These are phyloP conservation scores for Ascocoryne sarcoides DNA, from an alignment of 2,329 filamentous ascomycete species.

Conservation along the genomic window DNA sequence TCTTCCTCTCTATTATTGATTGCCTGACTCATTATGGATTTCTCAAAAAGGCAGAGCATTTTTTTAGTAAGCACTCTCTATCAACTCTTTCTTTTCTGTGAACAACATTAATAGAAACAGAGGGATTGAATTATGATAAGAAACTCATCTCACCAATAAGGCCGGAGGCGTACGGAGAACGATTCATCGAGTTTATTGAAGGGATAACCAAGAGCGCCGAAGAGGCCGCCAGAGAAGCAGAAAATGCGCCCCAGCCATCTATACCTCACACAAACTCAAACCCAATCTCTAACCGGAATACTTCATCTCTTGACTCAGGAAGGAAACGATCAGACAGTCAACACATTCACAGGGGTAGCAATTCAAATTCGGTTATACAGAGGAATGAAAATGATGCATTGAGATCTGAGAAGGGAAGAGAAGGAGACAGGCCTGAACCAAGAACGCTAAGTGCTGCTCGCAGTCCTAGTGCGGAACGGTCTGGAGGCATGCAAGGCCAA, in stretches of 20 bases:
- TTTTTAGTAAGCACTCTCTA: slow-evolving; percentile 53
- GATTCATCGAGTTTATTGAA: slow-evolving; percentile 87
- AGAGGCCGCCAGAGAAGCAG: slow-evolving; percentile 61
- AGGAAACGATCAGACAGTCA: slow-evolving; percentile 18
- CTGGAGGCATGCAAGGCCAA: slow-evolving; percentile 43
- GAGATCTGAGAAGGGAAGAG: slow-evolving; percentile 26
- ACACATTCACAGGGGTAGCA: slow-evolving; percentile 15
- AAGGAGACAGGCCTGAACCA: slow-evolving; percentile 20
- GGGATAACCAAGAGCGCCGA: slow-evolving; percentile 85
- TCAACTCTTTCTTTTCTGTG: slow-evolving; percentile 9
- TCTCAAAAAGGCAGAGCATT: slow-evolving; percentile 90
- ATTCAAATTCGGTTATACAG: slow-evolving; percentile 18
- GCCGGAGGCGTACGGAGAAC: slow-evolving; percentile 82
- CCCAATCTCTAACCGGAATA: slow-evolving; percentile 16
- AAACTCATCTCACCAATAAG: slow-evolving; percentile 88
- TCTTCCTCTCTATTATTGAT: slow-evolving; percentile 97
- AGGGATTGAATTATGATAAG: slow-evolving; percentile 76
- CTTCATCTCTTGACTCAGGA: slow-evolving; percentile 14
- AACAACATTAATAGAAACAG: slow-evolving; percentile 14
- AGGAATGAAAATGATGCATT: slow-evolving; percentile 24
- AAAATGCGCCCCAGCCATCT: slow-evolving; percentile 9
- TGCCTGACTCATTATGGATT: slow-evolving; percentile 94
- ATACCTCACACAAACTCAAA: slow-evolving; percentile 22
- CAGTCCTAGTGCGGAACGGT: slow-evolving; percentile 48
- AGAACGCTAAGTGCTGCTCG: slow-evolving; percentile 45